Conservation (phyloP, 2,329 filamentous ascomycete genomes). For the Talaromyces amestolkiae region DNA sequence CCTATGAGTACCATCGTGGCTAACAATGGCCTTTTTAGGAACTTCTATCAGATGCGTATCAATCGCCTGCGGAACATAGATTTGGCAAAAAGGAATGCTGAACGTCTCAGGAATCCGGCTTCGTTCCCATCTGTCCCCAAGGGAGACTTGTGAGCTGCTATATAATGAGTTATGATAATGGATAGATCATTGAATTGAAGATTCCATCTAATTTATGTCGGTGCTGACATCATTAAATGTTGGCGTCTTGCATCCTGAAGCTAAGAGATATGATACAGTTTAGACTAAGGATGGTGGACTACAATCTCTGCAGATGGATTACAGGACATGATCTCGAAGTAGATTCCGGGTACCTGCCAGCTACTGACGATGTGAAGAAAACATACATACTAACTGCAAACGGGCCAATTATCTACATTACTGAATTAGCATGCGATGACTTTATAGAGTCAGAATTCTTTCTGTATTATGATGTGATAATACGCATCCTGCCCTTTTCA, state of each 20-base stretch:
- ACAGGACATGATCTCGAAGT: background rate
- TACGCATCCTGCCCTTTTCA: background rate
- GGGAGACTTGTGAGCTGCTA: conserved; percentile 38
- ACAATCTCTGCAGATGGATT: too few species aligned
- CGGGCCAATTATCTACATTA: background rate
- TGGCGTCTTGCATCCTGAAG: background rate
- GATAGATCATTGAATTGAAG: background rate
- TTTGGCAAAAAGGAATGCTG: conserved; percentile 73
- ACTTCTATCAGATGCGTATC: conserved; percentile 82
- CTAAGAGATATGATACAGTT: background rate
- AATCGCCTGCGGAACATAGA: conserved; percentile 76
- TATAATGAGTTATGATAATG: background rate
- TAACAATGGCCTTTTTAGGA: conserved; percentile 47
- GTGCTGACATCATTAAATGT: too few species aligned
- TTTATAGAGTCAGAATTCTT: background rate
- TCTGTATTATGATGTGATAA: background rate
- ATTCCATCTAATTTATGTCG: background rate
- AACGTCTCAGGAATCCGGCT: conserved; percentile 72
- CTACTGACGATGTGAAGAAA: background rate
- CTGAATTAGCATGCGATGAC: background rate
- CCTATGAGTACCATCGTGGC: background rate
- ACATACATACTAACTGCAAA: background rate
- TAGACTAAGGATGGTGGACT: too few species aligned
- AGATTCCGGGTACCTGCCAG: background rate
- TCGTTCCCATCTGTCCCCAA: conserved; percentile 85